These are phyloP conservation scores for Penicillium sp. DNA, from an alignment of 2,329 filamentous ascomycete species.

Conservation along the genomic window DNA sequence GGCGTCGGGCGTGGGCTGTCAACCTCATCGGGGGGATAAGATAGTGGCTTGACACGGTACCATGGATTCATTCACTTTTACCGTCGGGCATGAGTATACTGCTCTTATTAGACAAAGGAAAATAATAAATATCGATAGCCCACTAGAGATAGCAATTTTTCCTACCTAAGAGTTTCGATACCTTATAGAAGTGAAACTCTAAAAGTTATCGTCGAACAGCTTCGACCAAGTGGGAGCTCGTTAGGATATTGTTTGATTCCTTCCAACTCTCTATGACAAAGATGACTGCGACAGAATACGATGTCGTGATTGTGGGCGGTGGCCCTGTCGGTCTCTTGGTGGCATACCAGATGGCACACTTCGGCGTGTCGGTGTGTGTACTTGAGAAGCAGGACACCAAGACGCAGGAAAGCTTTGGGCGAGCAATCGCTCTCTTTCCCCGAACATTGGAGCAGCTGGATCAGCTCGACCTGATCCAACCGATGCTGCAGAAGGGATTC, in stretches of 20 bases:
- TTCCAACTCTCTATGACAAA: neutral
- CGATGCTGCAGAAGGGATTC: conserved; percentile 61
- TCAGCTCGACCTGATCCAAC: conserved; percentile 40
- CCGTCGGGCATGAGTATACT: no score
- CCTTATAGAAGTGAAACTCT: no score
- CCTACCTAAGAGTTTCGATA: neutral
- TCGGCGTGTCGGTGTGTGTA: conserved; percentile 48
- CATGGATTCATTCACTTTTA: no score
- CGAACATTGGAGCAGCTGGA: conserved; percentile 50
- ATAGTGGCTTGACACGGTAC: no score
- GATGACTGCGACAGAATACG: neutral
- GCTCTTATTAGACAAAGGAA: no score
- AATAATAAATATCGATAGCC: no score
- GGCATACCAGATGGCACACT: conserved; percentile 47
- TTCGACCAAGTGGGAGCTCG: no score
- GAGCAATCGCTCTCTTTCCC: conserved; percentile 45
- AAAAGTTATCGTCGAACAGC: no score
- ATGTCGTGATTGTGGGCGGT: conserved; percentile 47
- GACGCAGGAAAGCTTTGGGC: conserved; percentile 49
- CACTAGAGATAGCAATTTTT: no score
- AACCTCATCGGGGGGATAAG: no score
- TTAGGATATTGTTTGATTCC: neutral
- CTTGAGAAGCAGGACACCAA: conserved; percentile 45
- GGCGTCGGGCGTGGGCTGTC: no score
- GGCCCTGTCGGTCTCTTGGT: conserved; percentile 46